Evolutionary conservation across 2,329 filamentous ascomycete species (phyloP), one percentile per base, ranked within the genome.

Genomic region (Aspergillus viridinutans): DNA sequence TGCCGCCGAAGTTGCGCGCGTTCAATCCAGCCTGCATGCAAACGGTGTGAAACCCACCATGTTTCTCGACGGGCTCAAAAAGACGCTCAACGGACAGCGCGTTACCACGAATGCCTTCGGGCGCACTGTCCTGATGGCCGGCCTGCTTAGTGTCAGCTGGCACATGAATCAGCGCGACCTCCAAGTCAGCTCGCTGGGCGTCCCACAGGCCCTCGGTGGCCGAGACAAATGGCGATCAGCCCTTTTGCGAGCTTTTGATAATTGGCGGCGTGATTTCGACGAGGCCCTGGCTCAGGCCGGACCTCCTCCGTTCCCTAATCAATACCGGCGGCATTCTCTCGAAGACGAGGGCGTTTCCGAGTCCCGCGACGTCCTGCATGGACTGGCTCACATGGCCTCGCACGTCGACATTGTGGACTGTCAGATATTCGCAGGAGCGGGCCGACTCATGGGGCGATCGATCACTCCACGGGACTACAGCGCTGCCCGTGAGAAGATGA

Each of bases 361-460:
- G 71, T 92, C 89, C 61, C 85, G 91, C 21, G 95, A 89, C 2
- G 93, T 96, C 28, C 80, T 97, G 48, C 92, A 97, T 69, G 91
- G 96, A 67, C 80, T 99, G 12, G 94, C 94, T 0, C 94, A 97
- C 73, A 97, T 99, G 90, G 91, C 92, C 3, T 96, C 96, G 83
- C 92, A 97, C 69, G 92, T 96, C 25, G 93, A 97, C 69, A 91
- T 97, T 54, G 90, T 96, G n/a, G 93, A 97, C 72, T 93, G 92
- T 67, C 93, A 97, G 74, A 95, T 97, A 63, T 97, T 94, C 72
- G 94, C 93, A 4, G 87, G 92, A 8, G 91, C 93, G 1, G 90
- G 88, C 64, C 83, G 92, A 29, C 82, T 97, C 2, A 84, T 97
- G 3, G 93, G 94, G 23, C 86, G 93, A 49, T 87, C 88, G 0